Evolutionary conservation across 2,329 filamentous ascomycete genomes (phyloP).

Genomic region (Orbilia blumenaviensis): DNA sequence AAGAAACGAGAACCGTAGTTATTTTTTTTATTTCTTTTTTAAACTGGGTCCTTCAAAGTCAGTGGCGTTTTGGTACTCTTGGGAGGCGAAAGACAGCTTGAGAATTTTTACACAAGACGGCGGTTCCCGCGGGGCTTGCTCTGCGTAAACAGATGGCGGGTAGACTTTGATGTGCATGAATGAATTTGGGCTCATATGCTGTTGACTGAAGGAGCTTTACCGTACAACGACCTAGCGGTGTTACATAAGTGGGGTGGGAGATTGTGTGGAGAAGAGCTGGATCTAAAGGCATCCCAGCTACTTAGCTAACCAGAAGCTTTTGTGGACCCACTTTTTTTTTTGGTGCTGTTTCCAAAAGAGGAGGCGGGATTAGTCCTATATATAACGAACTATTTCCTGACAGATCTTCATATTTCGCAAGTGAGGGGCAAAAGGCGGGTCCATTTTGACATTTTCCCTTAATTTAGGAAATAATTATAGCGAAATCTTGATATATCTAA

Average conservation of each 20-base stretch:
- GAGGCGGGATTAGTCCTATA: slow-evolving; percentile 18
- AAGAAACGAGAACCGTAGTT: neutral
- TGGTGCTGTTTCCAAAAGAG: slow-evolving; percentile 1
- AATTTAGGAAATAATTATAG: slow-evolving; percentile 6
- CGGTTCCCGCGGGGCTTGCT: slow-evolving; percentile 23
- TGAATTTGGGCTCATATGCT: neutral
- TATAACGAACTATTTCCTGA: neutral
- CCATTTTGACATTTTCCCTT: neutral
- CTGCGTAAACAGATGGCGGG: neutral
- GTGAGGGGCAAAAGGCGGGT: neutral
- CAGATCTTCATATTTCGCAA: neutral
- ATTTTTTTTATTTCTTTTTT: neutral
- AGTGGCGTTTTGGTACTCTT: too few species aligned
- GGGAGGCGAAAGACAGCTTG: neutral
- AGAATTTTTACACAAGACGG: slow-evolving; percentile 7
- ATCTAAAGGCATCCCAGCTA: too few species aligned
- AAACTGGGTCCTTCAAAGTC: too few species aligned
- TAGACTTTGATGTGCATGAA: neutral
- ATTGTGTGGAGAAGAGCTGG: slow-evolving; percentile 1
- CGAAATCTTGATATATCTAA: neutral
- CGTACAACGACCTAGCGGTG: neutral
- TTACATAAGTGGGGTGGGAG: neutral
- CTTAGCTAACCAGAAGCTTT: neutral
- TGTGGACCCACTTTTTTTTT: slow-evolving; percentile 12
- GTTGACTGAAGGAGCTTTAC: neutral